Conservation (phyloP, 1,284 basidiomycete genomes). For the Irpex lacteus region DNA sequence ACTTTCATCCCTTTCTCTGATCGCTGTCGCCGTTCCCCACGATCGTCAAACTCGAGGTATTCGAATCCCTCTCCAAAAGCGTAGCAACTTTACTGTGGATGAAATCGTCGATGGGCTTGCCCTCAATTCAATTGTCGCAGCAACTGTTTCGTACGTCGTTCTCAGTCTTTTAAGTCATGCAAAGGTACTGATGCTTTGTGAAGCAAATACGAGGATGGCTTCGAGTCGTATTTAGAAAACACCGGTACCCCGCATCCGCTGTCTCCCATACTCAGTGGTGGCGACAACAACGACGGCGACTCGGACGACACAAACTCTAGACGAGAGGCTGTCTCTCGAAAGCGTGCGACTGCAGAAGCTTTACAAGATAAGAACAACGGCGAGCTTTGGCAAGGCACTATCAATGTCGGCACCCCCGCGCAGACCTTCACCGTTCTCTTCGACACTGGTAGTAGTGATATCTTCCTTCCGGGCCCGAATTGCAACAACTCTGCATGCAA, state of each 20-base stretch:
- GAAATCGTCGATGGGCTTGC: conserved; percentile 1
- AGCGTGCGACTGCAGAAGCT: background rate
- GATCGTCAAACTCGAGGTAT: background rate
- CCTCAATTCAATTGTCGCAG: background rate
- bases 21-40: background rate
- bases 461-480: conserved; percentile 35
- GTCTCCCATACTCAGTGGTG: background rate
- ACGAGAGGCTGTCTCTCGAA: background rate
- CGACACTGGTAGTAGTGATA: conserved; percentile 35
- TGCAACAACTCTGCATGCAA: conserved; percentile 32
- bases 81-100: background rate
- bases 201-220: conserved; percentile 13
- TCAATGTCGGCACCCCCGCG: conserved; percentile 40
- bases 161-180: background rate
- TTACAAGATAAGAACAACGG: conserved; percentile 25
- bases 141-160: conserved; percentile 2
- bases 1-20: background rate
- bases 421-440: conserved; percentile 16
- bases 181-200: background rate
- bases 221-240: conserved; percentile 10
- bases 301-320: background rate
- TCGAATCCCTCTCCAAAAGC: conserved; percentile 8
- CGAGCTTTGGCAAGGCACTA: conserved; percentile 36
- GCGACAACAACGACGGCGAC: background rate
- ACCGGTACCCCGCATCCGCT: conserved; percentile 11